phyloP scores from a whole-genome alignment of 2,329 filamentous ascomycete genomes.

The Fusarium anguioides region DNA sequence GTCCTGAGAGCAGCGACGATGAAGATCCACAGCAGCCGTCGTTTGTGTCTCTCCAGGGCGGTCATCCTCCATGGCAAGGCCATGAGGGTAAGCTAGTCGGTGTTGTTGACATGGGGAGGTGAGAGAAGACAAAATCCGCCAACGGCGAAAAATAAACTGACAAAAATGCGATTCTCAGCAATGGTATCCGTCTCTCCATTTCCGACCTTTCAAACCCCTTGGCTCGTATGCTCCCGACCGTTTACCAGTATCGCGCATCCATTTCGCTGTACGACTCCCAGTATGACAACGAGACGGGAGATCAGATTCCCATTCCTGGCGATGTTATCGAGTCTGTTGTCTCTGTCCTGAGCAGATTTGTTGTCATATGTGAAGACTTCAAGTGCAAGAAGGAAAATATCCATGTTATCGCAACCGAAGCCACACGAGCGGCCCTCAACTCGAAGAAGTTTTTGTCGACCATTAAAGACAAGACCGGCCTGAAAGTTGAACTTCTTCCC shows the following conservation, averaged over 20 bases:
- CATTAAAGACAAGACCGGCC: slow-evolving; percentile 67
- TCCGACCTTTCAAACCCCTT: slow-evolving; percentile 56
- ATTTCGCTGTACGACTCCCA: slow-evolving; percentile 51
- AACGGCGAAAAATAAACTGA: slow-evolving; percentile 9
- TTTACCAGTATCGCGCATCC: slow-evolving; percentile 48
- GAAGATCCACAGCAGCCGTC: slow-evolving; percentile 19
- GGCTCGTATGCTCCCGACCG: slow-evolving; percentile 68
- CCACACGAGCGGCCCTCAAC: slow-evolving; percentile 48
- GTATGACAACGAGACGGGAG: slow-evolving; percentile 47
- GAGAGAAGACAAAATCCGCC: not conserved
- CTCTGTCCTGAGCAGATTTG: slow-evolving; percentile 44
- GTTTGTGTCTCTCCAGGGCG: slow-evolving; percentile 11
- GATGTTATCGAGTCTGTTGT: slow-evolving; percentile 44
- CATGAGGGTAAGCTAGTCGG: slow-evolving; percentile 47
- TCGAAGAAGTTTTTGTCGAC: slow-evolving; percentile 44
- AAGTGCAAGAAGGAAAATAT: slow-evolving; percentile 41
- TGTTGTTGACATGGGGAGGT: slow-evolving; percentile 55
- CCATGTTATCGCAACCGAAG: slow-evolving; percentile 49
- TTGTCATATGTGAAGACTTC: slow-evolving; percentile 47
- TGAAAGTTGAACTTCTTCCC: slow-evolving; percentile 68
- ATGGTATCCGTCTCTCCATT: slow-evolving; percentile 79
- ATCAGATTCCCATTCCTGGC: slow-evolving; percentile 47
- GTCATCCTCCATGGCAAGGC: slow-evolving; percentile 47
- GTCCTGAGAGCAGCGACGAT: slow-evolving; percentile 23
- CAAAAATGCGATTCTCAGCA: slow-evolving; percentile 54